Conservation (phyloP, 805 yeast genomes). For the Candida koratica region DNA sequence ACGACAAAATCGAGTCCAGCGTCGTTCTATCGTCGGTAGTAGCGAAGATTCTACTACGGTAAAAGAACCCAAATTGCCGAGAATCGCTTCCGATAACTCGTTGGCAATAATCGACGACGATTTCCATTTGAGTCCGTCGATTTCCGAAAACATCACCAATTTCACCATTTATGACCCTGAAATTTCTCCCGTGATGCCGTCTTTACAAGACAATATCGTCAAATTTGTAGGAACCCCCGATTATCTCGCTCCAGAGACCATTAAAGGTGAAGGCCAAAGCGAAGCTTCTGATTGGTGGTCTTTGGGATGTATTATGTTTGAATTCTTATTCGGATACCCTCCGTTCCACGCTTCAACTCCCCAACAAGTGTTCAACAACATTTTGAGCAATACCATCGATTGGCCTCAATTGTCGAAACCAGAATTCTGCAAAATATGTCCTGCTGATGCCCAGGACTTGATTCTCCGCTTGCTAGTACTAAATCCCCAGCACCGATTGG, state of each 20-base stretch:
- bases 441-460: slow-evolving; percentile 70
- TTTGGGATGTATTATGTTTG: slow-evolving; percentile 91
- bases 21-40: slow-evolving; percentile 42
- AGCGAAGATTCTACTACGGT: slow-evolving; percentile 43
- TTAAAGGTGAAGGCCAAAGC: slow-evolving; percentile 76
- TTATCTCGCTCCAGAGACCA: slow-evolving; percentile 94
- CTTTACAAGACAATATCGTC: slow-evolving; percentile 27
- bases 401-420: slow-evolving; percentile 72
- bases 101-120: slow-evolving; percentile 55
- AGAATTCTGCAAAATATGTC: slow-evolving; percentile 49
- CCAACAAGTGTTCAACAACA: slow-evolving; percentile 76
- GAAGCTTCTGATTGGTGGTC: slow-evolving; percentile 99
- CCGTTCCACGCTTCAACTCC: slow-evolving; percentile 88
- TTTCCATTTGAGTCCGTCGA: slow-evolving; percentile 26
- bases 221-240: slow-evolving; percentile 96
- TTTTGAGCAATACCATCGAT: slow-evolving; percentile 64
- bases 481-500: slow-evolving; percentile 68
- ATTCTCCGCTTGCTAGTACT: slow-evolving; percentile 57
- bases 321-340: slow-evolving; percentile 86
- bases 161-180: slow-evolving; percentile 76
- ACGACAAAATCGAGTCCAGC: slow-evolving; percentile 54
- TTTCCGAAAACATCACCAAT: slow-evolving; percentile 21
- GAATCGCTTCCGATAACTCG: slow-evolving; percentile 55
- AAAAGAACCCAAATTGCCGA: slow-evolving; percentile 44
- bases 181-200: neutral